A percentile compares a stretch with the other conserved stretches of the same genome.
phyloP scores from a whole-genome alignment of 768 basidiomycete species.

The Tulasnella sp. region DNA sequence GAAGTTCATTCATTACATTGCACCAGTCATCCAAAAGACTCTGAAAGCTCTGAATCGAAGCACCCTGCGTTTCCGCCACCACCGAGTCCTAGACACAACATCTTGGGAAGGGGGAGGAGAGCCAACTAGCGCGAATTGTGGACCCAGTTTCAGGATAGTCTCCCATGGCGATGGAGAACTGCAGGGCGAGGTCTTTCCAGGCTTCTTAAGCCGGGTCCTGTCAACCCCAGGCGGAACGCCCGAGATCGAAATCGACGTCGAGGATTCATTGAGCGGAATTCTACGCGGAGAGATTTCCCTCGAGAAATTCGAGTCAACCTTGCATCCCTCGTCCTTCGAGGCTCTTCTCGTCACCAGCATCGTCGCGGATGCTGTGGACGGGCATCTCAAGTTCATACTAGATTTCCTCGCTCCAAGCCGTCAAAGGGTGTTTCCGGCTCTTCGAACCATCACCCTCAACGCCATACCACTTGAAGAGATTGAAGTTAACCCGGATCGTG shows the following conservation, averaged over 20 bases:
- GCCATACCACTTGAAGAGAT: neutral
- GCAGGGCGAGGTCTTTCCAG: neutral
- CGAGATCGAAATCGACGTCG: neutral
- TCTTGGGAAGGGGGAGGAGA: neutral
- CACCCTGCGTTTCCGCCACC: neutral
- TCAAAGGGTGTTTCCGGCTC: neutral
- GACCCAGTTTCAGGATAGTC: neutral
- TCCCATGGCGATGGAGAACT: neutral
- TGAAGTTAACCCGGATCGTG: neutral
- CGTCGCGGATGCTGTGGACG: neutral
- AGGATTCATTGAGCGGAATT: neutral
- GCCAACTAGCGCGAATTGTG: neutral
- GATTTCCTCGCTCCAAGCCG: neutral
- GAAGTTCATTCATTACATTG: neutral
- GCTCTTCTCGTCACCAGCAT: neutral
- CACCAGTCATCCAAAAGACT: neutral
- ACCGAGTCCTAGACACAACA: neutral
- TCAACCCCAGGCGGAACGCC: neutral
- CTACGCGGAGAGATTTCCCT: neutral
- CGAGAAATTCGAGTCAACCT: neutral
- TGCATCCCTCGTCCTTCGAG: neutral
- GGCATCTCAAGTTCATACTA: neutral
- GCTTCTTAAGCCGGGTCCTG: neutral
- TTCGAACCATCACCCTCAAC: neutral
- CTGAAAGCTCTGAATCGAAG: neutral